phyloP scores from a whole-genome alignment of 345 rosid genomes.

The Citrus australasica region DNA sequence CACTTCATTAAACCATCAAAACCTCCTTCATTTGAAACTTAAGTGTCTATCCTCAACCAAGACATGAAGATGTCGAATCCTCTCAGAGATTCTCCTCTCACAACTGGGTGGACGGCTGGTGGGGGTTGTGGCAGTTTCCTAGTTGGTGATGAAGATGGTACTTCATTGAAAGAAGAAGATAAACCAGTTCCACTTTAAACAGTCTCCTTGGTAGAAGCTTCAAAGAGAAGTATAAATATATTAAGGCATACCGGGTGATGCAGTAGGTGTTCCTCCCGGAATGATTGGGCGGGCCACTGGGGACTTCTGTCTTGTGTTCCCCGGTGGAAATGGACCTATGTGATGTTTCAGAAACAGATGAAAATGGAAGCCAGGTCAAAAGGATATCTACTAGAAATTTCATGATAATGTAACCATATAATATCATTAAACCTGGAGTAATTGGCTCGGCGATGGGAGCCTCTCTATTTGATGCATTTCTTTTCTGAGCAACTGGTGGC shows the following conservation, averaged over 20 bases:
- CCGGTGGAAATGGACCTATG: constrained; percentile 39
- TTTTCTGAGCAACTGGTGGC: constrained; percentile 16
- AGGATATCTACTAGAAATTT: constrained; percentile 5
- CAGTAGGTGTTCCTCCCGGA: constrained; percentile 17
- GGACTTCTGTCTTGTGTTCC: constrained; percentile 17
- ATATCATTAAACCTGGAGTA: constrained; percentile 11
- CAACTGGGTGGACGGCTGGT: constrained; percentile 34
- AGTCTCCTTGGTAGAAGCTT: not conserved
- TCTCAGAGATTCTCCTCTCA: constrained; percentile 37
- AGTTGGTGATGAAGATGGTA: constrained; percentile 39
- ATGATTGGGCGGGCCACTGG: constrained; percentile 22
- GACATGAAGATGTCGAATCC: constrained; percentile 13
- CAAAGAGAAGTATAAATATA: not conserved
- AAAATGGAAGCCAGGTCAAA: constrained; percentile 11
- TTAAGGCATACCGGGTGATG: constrained; percentile 24
- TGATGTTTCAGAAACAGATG: constrained; percentile 12
- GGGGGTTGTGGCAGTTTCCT: constrained; percentile 24
- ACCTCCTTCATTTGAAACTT: not conserved
- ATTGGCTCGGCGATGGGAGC: constrained; percentile 17
- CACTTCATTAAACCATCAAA: not conserved
- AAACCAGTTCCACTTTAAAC: constrained; percentile 2
- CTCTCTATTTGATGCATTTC: constrained; percentile 14
- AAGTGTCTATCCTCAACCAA: not conserved
- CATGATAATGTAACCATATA: not conserved
- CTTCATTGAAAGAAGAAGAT: constrained; percentile 10